These are phyloP conservation scores for Prunus kanzakura DNA, from an alignment of 306 rosid species.

Conservation along the genomic window DNA sequence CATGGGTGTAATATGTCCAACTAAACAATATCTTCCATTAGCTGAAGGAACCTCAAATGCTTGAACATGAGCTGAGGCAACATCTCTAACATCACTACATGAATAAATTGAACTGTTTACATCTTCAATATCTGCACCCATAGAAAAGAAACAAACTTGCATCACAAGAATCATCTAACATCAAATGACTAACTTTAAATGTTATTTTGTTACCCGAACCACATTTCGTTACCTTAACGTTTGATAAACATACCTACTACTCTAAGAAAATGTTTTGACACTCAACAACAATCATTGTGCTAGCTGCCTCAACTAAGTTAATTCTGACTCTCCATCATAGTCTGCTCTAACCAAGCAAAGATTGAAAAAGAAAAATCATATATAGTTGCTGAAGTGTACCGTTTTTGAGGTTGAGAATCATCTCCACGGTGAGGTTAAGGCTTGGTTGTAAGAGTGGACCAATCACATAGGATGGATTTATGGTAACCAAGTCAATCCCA, in stretches of 20 bases:
- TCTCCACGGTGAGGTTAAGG: not conserved
- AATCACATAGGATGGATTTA: slow-evolving; percentile 22
- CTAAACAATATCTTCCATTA: slow-evolving; percentile 31
- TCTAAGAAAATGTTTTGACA: not conserved
- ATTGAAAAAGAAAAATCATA: not conserved
- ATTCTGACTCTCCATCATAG: no score
- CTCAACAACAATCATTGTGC: no score
- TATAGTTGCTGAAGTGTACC: slow-evolving; percentile 3
- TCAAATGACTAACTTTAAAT: no score
- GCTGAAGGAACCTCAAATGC: slow-evolving; percentile 30
- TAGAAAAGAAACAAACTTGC: not conserved
- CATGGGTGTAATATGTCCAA: not conserved
- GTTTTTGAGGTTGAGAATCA: not conserved
- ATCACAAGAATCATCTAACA: not conserved
- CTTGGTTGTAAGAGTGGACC: slow-evolving; percentile 34
- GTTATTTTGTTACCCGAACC: no score
- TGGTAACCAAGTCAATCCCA: slow-evolving; percentile 23
- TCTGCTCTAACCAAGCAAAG: not conserved
- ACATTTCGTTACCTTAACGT: no score
- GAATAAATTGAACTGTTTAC: not conserved
- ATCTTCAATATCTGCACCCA: slow-evolving; percentile 9
- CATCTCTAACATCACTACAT: slow-evolving; percentile 28
- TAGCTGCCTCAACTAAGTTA: no score
- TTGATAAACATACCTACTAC: no score
- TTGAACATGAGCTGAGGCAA: slow-evolving; percentile 26